Evolutionary conservation across 441 rosid genomes (phyloP).

Genomic region (Raphanus hybrid): DNA sequence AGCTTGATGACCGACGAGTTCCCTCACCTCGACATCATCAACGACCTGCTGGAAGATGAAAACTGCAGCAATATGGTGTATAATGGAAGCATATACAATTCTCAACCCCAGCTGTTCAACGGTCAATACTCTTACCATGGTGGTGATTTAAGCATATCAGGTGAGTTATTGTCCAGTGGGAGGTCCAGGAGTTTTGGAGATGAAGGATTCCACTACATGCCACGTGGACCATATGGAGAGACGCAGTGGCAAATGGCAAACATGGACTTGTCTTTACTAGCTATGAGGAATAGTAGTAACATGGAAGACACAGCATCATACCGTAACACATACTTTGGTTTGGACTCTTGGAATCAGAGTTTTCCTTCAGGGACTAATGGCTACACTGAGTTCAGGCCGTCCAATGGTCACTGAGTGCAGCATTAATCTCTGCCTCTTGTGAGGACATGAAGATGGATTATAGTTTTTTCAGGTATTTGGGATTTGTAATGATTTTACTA

Average conservation of each 20-base stretch:
- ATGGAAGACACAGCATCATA: conserved; percentile 47
- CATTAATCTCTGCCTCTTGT: neutral
- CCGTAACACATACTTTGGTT: conserved; percentile 34
- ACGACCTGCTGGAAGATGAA: conserved; percentile 95
- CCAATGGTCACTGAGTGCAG: conserved; percentile 65
- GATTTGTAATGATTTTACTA: conserved; percentile 44
- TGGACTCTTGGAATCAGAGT: conserved; percentile 39
- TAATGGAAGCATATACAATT: conserved; percentile 47
- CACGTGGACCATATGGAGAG: conserved; percentile 30
- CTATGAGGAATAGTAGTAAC: conserved; percentile 52
- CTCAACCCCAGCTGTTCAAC: conserved; percentile 51
- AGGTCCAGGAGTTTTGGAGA: conserved; percentile 80
- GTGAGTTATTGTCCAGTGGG: conserved; percentile 54
- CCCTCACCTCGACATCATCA: conserved; percentile 97
- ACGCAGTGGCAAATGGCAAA: conserved; percentile 76
- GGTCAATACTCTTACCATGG: conserved; percentile 65
- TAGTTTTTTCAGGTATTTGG: conserved; percentile 19
- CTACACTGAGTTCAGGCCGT: conserved; percentile 71
- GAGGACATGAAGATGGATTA: neutral
- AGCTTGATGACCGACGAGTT: conserved; percentile 77
- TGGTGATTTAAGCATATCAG: conserved; percentile 53
- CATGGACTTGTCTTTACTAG: conserved; percentile 62
- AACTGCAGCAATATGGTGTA: conserved; percentile 54
- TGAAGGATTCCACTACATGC: conserved; percentile 53
- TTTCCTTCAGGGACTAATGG: conserved; percentile 63